A percentile compares a stretch with the other conserved stretches of the same genome.
Conservation (phyloP, 495 filamentous ascomycete species). For the Hypoxylon trugodes region DNA sequence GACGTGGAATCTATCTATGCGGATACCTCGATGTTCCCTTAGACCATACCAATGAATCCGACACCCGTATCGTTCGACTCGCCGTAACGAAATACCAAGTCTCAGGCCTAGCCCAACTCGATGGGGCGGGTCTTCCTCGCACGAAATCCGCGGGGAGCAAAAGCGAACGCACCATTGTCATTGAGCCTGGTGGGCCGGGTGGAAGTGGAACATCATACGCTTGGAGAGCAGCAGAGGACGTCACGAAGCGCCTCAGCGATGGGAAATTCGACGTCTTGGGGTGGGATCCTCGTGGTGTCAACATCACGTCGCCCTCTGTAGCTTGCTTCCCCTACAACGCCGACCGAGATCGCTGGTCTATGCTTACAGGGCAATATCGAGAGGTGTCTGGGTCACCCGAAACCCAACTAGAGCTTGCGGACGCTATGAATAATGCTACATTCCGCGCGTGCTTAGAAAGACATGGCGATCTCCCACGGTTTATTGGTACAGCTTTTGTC, state of each 20-base stretch:
- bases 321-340: constrained; percentile 59
- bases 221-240: constrained; percentile 46
- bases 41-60: constrained; percentile 55
- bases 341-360: constrained; percentile 53
- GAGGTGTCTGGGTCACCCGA: constrained; percentile 45
- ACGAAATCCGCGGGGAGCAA: constrained; percentile 39
- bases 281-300: constrained; percentile 66
- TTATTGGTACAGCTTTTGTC: constrained; percentile 54
- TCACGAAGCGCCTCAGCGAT: constrained; percentile 50
- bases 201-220: constrained; percentile 54
- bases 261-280: constrained; percentile 59
- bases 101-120: constrained; percentile 48
- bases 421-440: constrained; percentile 52
- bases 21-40: constrained; percentile 58
- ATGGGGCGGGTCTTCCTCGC: background rate
- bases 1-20: constrained; percentile 55
- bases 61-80: constrained; percentile 52
- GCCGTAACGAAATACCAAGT: constrained; percentile 57
- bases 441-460: constrained; percentile 55
- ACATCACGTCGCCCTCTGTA: constrained; percentile 57
- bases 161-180: constrained; percentile 57
- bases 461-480: constrained; percentile 54
- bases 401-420: constrained; percentile 49
- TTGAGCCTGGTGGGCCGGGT: constrained; percentile 58
- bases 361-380: constrained; percentile 49